Evolutionary conservation across 441 rosid genomes (phyloP).

Genomic region (Manihot esculenta): DNA sequence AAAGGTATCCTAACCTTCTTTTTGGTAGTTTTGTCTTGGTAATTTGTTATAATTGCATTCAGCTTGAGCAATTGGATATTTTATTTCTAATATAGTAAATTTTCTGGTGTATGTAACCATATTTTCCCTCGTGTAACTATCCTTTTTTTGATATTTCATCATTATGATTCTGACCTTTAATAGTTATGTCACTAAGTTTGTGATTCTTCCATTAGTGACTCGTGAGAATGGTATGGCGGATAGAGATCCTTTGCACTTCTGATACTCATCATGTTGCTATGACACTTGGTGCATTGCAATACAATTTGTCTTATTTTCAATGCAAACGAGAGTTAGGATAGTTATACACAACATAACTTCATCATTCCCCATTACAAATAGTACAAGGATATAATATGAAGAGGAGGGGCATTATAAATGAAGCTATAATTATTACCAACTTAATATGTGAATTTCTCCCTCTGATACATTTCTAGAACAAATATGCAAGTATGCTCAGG

Average conservation of each 20-base stretch:
- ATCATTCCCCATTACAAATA: background rate
- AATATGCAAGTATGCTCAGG: background rate
- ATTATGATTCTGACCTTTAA: background rate
- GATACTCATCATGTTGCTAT: background rate
- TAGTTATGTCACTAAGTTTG: background rate
- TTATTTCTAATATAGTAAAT: background rate
- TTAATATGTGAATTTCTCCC: background rate
- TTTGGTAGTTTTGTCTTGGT: slow-evolving; percentile 10
- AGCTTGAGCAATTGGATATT: background rate
- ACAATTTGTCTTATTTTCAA: background rate
- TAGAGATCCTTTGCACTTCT: background rate
- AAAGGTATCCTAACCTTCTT: slow-evolving; percentile 47
- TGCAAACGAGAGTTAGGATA: background rate
- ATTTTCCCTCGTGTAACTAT: background rate
- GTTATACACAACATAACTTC: background rate
- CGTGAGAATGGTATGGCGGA: background rate
- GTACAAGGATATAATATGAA: background rate
- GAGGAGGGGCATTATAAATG: background rate
- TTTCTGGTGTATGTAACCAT: background rate
- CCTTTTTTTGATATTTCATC: background rate
- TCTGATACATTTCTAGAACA: background rate
- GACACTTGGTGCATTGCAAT: background rate
- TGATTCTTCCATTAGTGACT: background rate
- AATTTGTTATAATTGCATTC: slow-evolving; percentile 2
- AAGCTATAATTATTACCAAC: background rate